A percentile compares a stretch with the other conserved stretches of the same genome.
phyloP scores from a whole-genome alignment of 306 rosid species.

The Pterocarpus santalinus region DNA sequence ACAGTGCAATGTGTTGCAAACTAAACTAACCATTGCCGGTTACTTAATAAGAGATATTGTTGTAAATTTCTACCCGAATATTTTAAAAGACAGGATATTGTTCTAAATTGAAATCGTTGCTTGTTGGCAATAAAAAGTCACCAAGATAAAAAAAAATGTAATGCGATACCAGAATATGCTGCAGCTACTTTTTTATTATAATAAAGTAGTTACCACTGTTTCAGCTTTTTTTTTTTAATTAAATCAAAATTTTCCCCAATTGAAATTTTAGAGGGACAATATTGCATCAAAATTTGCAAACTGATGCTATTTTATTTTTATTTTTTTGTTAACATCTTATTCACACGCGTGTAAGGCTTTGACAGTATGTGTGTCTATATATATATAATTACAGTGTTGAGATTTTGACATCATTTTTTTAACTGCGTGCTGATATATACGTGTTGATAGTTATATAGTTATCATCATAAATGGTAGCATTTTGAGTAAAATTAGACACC shows the following conservation, averaged over 20 bases:
- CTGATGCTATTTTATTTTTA: not conserved
- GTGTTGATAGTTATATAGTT: not conserved
- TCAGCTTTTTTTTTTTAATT: too few species aligned
- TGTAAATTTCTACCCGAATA: not conserved
- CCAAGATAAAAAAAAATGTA: not conserved
- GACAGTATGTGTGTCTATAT: not conserved
- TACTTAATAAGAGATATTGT: not conserved
- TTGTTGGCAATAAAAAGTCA: not conserved
- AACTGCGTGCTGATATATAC: not conserved
- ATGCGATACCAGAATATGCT: not conserved
- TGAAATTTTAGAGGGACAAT: not conserved
- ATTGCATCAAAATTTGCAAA: not conserved
- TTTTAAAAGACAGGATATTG: not conserved
- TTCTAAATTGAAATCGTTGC: not conserved
- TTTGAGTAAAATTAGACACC: too few species aligned
- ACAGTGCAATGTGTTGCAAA: not conserved
- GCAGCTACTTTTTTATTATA: not conserved
- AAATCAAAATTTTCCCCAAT: too few species aligned
- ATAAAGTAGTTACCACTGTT: too few species aligned
- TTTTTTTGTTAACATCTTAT: not conserved
- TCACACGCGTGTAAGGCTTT: not conserved
- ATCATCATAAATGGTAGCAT: not conserved
- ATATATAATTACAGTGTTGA: not conserved
- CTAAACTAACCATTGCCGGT: not conserved
- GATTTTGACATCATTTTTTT: not conserved